Base-by-base conservation (phyloP, 2,329 filamentous ascomycete species). In the Hypomyces rosellus region DNA sequence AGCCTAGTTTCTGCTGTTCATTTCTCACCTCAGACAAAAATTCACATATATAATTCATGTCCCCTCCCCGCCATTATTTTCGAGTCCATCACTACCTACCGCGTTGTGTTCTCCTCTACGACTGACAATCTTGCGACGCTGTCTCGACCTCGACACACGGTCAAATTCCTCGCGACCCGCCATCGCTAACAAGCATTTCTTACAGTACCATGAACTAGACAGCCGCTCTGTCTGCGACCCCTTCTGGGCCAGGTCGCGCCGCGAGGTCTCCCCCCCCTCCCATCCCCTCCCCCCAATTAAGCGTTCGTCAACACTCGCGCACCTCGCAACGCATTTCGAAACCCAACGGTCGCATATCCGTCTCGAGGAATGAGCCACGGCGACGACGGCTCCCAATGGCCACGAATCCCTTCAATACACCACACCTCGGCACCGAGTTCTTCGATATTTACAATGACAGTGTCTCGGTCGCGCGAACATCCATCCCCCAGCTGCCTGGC, bases 401-500 rank as follows among this genome's bases (percentile, higher is more conserved):
- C 63, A 69, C 72, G 60, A 67, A 71, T 68, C 69, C 73, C 45
- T 74, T 75, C 65, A 72, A 77, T 49, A 63, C 69, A 54, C 64
- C 69, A 54, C 65, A 70, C 34, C 63, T 70, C 57, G 67, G 67
- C 57, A 65, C 65, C 55, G 71, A 73, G 51, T 73, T 76, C 54
- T 81, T 81, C 68, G 73, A 80, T 57, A 78, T 81, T 46, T 78
- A 78, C 60, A 74, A 69, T 59, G 77, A 81, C 66, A 69, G 68
- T 56, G 59, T 63, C 34, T 51, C 62, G 33, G 45, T 65, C 44
- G 55, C 56, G 42, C 56, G 53, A 34, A 48, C 51, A 55, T 61
- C 55, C 46, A 12, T 30, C 52, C 54, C 67, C 49, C 53, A 58
- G 51, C 69, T 81, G 9, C 78, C 79, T 2, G 68, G 69, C 51